These are phyloP conservation scores for Dentipellis fragilis DNA, from an alignment of 768 basidiomycete species.

Conservation along the genomic window DNA sequence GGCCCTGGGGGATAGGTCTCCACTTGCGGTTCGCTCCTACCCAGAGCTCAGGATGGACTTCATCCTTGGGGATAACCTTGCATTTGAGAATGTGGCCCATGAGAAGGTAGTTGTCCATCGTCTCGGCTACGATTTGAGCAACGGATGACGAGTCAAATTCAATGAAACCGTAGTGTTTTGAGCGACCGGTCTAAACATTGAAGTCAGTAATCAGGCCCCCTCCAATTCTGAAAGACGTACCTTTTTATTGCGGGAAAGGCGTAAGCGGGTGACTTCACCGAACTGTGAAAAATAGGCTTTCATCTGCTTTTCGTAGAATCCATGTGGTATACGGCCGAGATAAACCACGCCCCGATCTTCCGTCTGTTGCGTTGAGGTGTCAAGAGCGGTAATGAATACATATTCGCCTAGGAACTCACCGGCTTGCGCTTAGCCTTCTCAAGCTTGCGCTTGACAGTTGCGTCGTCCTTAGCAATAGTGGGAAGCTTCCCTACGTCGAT, in stretches of 20 bases:
- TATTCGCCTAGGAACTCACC: constrained; percentile 33
- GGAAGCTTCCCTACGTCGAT: constrained; percentile 71
- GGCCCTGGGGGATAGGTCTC: constrained; percentile 63
- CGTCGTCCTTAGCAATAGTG: constrained; percentile 83
- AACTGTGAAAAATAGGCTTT: constrained; percentile 92
- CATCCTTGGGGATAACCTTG: constrained; percentile 79
- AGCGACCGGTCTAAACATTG: constrained; percentile 70
- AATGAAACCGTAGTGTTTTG: constrained; percentile 95
- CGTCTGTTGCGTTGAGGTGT: constrained; percentile 25
- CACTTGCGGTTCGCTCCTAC: constrained; percentile 94
- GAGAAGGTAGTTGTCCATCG: constrained; percentile 97
- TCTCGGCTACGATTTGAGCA: constrained; percentile 92
- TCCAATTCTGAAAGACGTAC: constrained; percentile 26
- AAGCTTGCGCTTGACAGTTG: constrained; percentile 50
- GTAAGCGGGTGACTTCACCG: constrained; percentile 77
- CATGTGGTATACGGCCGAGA: constrained; percentile 88
- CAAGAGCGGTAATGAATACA: neutral
- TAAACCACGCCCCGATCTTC: constrained; percentile 77
- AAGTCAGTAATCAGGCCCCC: neutral
- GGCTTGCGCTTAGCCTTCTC: constrained; percentile 49
- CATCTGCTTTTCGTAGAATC: constrained; percentile 95
- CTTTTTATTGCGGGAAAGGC: constrained; percentile 91
- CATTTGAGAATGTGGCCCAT: constrained; percentile 91
- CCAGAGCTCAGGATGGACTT: constrained; percentile 93
- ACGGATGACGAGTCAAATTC: constrained; percentile 87